Evolutionary conservation across 768 basidiomycete genomes (phyloP).

Genomic region (Rhodotorula paludigena): DNA sequence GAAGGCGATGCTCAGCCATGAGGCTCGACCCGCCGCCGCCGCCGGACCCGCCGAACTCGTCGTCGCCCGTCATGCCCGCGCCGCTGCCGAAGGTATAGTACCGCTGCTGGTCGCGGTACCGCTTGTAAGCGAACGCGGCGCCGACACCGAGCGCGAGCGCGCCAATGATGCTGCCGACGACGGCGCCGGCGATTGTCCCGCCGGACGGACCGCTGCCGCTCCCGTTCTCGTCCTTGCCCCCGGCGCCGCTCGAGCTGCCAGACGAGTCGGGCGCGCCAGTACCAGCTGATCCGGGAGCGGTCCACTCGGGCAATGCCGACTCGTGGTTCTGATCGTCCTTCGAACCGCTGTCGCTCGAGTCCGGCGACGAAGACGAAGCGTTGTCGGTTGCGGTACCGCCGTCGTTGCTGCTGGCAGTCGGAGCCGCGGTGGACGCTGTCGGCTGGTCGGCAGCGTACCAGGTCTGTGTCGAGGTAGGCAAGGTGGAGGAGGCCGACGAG

Average conservation of each 20-base stretch:
- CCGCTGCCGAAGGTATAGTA: too few species aligned
- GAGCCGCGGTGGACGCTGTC: not conserved
- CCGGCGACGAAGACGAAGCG: not conserved
- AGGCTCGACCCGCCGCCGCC: conserved; percentile 6
- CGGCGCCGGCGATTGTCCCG: conserved; percentile 21
- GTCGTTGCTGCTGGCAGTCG: not conserved
- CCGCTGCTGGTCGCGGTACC: not conserved
- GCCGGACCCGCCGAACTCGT: not conserved
- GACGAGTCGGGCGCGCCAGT: not conserved
- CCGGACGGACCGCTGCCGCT: not conserved
- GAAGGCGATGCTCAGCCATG: conserved; percentile 10
- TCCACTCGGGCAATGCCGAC: not conserved
- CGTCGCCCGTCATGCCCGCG: not conserved
- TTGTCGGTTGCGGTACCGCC: not conserved
- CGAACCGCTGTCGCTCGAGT: not conserved
- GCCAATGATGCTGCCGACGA: conserved; percentile 23
- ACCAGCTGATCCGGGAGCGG: not conserved
- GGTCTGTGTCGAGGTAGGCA: too few species aligned
- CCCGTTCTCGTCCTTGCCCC: too few species aligned
- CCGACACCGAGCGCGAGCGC: conserved; percentile 15
- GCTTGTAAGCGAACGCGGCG: conserved; percentile 7
- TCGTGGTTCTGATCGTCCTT: not conserved
- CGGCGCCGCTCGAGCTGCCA: not conserved
- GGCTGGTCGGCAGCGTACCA: too few species aligned
- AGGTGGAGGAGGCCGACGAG: not conserved